phyloP scores from a whole-genome alignment of 345 rosid species.

The Sapria himalayana region DNA sequence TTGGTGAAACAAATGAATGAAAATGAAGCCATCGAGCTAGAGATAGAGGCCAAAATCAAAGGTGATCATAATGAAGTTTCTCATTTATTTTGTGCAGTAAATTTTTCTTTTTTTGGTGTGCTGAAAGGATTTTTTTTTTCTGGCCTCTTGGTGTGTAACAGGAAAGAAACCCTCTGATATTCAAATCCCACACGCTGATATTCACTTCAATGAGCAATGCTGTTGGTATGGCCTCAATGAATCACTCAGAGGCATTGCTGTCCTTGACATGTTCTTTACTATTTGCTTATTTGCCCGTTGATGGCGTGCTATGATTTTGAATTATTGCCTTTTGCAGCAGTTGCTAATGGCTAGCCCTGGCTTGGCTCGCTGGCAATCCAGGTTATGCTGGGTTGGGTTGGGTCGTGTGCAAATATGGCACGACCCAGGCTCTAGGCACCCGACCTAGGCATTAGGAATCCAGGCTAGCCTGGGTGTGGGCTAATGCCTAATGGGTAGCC shows the following conservation, averaged over 20 bases:
- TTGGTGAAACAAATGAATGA: slow-evolving; percentile 50
- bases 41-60: slow-evolving; percentile 43
- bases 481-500: too few species aligned
- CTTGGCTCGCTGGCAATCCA: too few species aligned
- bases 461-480: too few species aligned
- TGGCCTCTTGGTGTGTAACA: slow-evolving; percentile 14
- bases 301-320: slow-evolving; percentile 13
- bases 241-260: slow-evolving; percentile 5
- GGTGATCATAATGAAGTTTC: slow-evolving; percentile 18
- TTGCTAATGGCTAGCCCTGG: too few species aligned
- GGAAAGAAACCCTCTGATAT: slow-evolving; percentile 29
- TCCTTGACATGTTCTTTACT: slow-evolving; percentile 6
- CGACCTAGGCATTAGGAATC: too few species aligned
- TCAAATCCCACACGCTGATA: slow-evolving; percentile 24
- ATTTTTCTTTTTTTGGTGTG: not conserved
- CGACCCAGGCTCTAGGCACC: too few species aligned
- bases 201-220: slow-evolving; percentile 20
- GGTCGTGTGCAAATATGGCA: too few species aligned
- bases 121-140: slow-evolving; percentile 8
- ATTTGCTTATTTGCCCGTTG: slow-evolving; percentile 10
- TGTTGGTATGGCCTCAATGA: slow-evolving; percentile 36
- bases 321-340: too few species aligned
- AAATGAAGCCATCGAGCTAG: slow-evolving; percentile 36
- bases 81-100: slow-evolving; percentile 2
- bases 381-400: too few species aligned